These are phyloP conservation scores for Berberis vulgaris DNA, from an alignment of 164 flowering plant species.

Conservation along the genomic window DNA sequence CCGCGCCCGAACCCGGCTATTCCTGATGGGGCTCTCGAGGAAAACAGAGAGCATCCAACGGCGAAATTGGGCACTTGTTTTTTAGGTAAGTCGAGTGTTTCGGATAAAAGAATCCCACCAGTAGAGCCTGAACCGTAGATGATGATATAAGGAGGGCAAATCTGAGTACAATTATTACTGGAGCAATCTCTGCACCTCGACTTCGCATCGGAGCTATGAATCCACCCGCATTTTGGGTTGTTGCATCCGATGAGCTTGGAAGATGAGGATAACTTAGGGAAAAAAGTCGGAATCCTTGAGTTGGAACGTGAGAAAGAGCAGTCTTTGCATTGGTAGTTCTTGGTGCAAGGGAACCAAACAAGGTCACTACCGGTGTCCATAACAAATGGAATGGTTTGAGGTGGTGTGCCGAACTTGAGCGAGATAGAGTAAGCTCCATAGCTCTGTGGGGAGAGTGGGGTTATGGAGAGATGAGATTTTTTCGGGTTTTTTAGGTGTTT, in stretches of 20 bases:
- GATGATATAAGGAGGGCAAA: constrained; percentile 45
- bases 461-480: constrained; percentile 7
- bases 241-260: constrained; percentile 39
- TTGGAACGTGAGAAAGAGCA: constrained; percentile 19
- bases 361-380: constrained; percentile 55
- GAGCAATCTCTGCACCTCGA: constrained; percentile 26
- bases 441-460: constrained; percentile 37
- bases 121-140: constrained; percentile 50
- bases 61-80: constrained; percentile 24
- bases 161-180: constrained; percentile 25
- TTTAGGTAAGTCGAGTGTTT: constrained; percentile 29
- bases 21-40: constrained; percentile 40
- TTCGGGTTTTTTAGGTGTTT: constrained; percentile 35
- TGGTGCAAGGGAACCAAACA: constrained; percentile 63
- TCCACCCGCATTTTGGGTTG: constrained; percentile 58
- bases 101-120: constrained; percentile 36
- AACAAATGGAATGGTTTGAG: constrained; percentile 40
- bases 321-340: constrained; percentile 33
- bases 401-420: constrained; percentile 55
- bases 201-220: constrained; percentile 20
- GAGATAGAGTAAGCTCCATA: constrained; percentile 57
- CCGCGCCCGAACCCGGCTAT: constrained; percentile 65
- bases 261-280: constrained; percentile 46
- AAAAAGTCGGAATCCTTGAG: constrained; percentile 19
- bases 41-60: constrained; percentile 54